Evolutionary conservation across 352 stramenopile genomes (phyloP), one percentile per base, ranked within the genome.

Genomic region (Phytophthora palmivora): DNA sequence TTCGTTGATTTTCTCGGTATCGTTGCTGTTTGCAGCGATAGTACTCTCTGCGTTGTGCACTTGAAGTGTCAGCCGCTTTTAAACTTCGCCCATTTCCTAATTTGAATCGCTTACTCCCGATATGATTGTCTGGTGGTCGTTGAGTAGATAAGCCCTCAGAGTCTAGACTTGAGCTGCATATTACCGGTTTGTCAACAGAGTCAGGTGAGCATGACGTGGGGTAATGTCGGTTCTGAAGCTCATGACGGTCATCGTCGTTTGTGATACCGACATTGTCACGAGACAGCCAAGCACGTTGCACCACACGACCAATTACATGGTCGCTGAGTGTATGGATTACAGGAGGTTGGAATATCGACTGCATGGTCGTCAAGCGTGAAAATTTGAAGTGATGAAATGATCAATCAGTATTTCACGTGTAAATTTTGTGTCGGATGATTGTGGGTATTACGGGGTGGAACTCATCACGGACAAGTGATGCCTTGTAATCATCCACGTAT

Each of bases 1-100:
- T 43, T 43, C 37, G 16, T 24, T 43, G 37, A 22, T 18, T 43
- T 28, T 45, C 18, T 28, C 38, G 16, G 16, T 45, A 45, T 45
- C 16, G 38, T 45, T 45, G 19, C 19, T 45, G 38, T 19, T 45
- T 45, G 5, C n/a, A 22, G 18, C 18, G 38, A 16, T 45, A 28
- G 24, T 45, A 45, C 24, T 45, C 18, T 28, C 6, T 12, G 38
- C 8, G 38, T 3, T 16, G 12, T 28, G 4, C 10, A n/a, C 1
- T 11, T 15, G 34, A 2, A 18, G 14, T 39, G 11, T 6, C 6
- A 12, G 8, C 1, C 4, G 24, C 37, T 24, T 43, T 45, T 15
- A 10, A 26, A 14, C 30, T 34, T 7, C 30, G 30, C 7, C 30
- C 11, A 34, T 2, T 10, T 2, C 30, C 30, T 14, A 7, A 12